A percentile compares a stretch with the other conserved stretches of the same genome.
These are phyloP conservation scores for Nitzschia sp. DNA, from an alignment of 108 stramenopile genomes.

Conservation along the genomic window DNA sequence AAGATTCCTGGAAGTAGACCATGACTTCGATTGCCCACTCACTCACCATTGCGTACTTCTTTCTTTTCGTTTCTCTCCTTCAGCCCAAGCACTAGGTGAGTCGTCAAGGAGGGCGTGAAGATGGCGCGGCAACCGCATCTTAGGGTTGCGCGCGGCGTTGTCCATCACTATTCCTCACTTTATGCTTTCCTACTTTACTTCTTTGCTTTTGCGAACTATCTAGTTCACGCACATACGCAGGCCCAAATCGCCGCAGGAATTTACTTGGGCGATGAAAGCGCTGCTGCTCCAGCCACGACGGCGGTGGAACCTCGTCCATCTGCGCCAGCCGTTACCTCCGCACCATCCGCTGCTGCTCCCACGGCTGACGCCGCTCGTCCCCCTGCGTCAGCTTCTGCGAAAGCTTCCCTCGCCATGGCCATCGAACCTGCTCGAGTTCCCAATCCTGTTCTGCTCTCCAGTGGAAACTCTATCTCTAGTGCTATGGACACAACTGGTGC, in stretches of 20 bases:
- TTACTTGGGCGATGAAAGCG: slow-evolving; percentile 57
- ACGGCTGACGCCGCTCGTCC: slow-evolving; percentile 17
- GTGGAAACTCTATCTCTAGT: too few species aligned
- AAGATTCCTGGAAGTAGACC: too few species aligned
- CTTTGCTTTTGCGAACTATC: slow-evolving; percentile 44
- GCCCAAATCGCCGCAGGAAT: slow-evolving; percentile 84
- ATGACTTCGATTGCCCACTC: too few species aligned
- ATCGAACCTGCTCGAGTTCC: slow-evolving; percentile 20
- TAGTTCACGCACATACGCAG: slow-evolving; percentile 84
- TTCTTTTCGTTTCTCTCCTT: too few species aligned
- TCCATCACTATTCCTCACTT: not conserved
- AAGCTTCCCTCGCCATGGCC: not conserved
- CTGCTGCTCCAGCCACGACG: slow-evolving; percentile 31
- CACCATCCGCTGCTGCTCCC: slow-evolving; percentile 1
- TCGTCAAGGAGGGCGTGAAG: too few species aligned
- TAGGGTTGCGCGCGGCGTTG: not conserved
- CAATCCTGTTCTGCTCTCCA: slow-evolving; percentile 30
- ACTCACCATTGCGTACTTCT: too few species aligned
- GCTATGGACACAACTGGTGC: not conserved
- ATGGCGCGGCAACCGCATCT: not conserved
- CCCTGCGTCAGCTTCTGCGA: slow-evolving; percentile 16
- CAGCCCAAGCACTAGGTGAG: too few species aligned
- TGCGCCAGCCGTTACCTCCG: slow-evolving; percentile 15
- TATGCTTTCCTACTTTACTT: not conserved
- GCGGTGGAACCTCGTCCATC: slow-evolving; percentile 2